Evolutionary conservation across 2,329 filamentous ascomycete species (phyloP), one percentile per base, ranked within the genome.

Genomic region (Clonostachys chloroleuca): DNA sequence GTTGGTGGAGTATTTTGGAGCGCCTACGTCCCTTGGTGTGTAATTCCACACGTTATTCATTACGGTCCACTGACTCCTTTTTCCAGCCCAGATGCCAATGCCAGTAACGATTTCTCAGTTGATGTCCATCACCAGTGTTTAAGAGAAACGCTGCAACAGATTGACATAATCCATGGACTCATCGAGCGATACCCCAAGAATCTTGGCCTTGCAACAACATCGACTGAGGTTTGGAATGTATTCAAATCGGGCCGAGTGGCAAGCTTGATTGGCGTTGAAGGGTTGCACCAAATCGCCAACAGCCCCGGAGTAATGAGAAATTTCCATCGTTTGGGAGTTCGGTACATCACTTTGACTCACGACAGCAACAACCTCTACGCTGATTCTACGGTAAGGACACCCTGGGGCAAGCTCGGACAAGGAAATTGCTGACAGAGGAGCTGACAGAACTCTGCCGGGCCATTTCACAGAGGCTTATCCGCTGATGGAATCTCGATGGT

Each of bases 221-320:
- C 63, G 2, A 53, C 54, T 6, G 57, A 61, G 18, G 59, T 65
- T 2, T 55, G 56, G 34, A 24, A 43, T 5, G 52, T 60, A 4
- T 66, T 63, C 12, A 49, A 50, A n/a, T 47, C 51, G 1, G 61
- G 61, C 4, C 59, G 53, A 40, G 62, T 67, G 13, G 62, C 64
- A 5, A 63, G 63, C 42, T 61, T 59, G 1, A 65, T 68, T 39
- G 63, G 64, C 12, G 59, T 66, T 30, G 66, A 68, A 47, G 65
- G 56, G 30, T 51, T 59, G 4, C 64, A 67, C 50, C 57, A 59
- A 55, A 57, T 58, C 1, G 64, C 62, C 0, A 65, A 65, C 43
- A 61, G 58, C 5, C 61, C 63, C 6, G 59, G 59, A 1, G 60
- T 63, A 3, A 59, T 68, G 10, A 50, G 65, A 12, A 56, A 57